Percentiles rank a stretch among this genome's conserved stretches.
phyloP scores from a whole-genome alignment of 371 early-diverging fungal species.

The Lichtheimia hyalospora region DNA sequence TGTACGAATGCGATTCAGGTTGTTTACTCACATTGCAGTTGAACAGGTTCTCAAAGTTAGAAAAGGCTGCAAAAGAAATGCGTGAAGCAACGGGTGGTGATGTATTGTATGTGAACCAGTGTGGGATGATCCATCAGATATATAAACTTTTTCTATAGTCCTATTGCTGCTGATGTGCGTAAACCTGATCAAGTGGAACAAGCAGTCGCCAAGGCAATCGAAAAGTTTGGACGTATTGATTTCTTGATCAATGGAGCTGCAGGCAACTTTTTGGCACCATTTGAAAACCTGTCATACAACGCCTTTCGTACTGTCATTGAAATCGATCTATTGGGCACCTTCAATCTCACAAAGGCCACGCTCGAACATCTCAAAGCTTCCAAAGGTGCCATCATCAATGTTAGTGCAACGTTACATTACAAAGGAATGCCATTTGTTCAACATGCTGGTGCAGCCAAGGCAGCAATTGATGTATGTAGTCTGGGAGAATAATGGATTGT shows the following conservation, averaged over 20 bases:
- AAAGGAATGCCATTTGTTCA: conserved; percentile 56
- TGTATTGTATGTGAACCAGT: conserved; percentile 30
- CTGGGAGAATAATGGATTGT: no score
- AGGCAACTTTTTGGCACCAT: conserved; percentile 79
- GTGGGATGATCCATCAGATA: no score
- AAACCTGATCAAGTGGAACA: conserved; percentile 59
- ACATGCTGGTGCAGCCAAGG: conserved; percentile 53
- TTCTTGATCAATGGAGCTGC: conserved; percentile 65
- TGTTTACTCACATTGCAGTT: not conserved
- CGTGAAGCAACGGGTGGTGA: conserved; percentile 56
- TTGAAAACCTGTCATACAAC: conserved; percentile 66
- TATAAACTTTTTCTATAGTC: no score
- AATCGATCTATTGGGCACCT: conserved; percentile 60
- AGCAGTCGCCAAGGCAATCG: conserved; percentile 62
- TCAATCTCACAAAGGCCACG: conserved; percentile 76
- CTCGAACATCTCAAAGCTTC: conserved; percentile 70
- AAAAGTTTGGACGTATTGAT: conserved; percentile 74
- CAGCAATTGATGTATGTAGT: conserved; percentile 34
- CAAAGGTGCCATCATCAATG: conserved; percentile 69
- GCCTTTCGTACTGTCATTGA: conserved; percentile 71
- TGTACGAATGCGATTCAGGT: not conserved
- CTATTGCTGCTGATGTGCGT: conserved; percentile 66
- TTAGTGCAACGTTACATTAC: conserved; percentile 69
- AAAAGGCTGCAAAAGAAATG: conserved; percentile 71
- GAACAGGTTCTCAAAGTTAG: conserved; percentile 39